Percentiles rank a stretch among this genome's conserved stretches.
Evolutionary conservation across 768 basidiomycete genomes (phyloP).

Genomic region (Hemileccinum impolitum): DNA sequence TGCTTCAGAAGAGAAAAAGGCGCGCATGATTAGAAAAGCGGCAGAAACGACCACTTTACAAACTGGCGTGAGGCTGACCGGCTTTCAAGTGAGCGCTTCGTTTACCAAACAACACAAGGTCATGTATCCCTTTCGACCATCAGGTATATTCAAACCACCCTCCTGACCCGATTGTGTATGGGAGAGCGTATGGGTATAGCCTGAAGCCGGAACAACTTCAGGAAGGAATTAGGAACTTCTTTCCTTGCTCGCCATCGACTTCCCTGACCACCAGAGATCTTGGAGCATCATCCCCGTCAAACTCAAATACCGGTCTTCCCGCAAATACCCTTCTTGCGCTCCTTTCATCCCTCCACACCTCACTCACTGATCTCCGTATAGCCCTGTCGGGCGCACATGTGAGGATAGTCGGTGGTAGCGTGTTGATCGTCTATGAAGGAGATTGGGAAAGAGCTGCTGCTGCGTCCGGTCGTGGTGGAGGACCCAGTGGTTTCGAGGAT

Average conservation of each 20-base stretch:
- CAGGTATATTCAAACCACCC: constrained; percentile 73
- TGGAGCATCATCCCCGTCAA: constrained; percentile 1
- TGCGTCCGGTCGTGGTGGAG: constrained; percentile 36
- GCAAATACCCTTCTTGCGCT: constrained; percentile 50
- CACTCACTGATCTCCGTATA: constrained; percentile 48
- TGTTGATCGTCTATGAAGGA: constrained; percentile 80
- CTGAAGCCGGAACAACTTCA: constrained; percentile 67
- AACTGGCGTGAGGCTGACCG: constrained; percentile 82
- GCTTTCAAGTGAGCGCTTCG: constrained; percentile 73
- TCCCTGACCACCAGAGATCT: constrained; percentile 7
- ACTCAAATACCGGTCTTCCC: constrained; percentile 50
- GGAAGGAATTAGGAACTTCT: constrained; percentile 75
- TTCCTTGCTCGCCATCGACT: constrained; percentile 47
- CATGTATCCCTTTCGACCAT: background rate
- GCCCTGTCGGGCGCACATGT: constrained; percentile 56
- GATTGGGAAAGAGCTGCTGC: constrained; percentile 41
- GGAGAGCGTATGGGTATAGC: constrained; percentile 76
- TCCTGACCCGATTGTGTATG: constrained; percentile 54
- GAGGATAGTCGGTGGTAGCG: constrained; percentile 78
- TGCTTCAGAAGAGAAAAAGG: constrained; percentile 68
- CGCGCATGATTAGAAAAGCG: constrained; percentile 72
- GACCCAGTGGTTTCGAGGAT: constrained; percentile 8
- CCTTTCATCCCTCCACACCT: constrained; percentile 50
- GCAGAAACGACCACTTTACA: constrained; percentile 65
- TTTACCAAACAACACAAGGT: background rate